phyloP scores from a whole-genome alignment of 768 basidiomycete species.

The Leccinum variicolor region DNA sequence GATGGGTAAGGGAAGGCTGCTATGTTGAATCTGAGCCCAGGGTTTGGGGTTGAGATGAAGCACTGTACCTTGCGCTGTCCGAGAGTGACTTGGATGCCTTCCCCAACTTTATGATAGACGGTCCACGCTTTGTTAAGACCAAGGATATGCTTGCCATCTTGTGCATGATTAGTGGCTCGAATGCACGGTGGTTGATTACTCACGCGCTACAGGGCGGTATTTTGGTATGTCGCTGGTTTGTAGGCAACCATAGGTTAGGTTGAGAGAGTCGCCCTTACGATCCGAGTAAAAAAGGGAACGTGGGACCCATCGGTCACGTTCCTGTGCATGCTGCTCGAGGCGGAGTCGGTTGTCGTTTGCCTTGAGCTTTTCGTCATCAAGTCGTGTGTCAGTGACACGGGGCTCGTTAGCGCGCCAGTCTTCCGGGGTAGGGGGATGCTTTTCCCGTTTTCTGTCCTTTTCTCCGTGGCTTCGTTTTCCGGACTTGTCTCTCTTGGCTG shows the following conservation, averaged over 20 bases:
- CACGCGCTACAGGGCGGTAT: slow-evolving; percentile 59
- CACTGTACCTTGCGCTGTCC: slow-evolving; percentile 41
- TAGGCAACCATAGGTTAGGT: slow-evolving; percentile 64
- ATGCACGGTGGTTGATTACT: slow-evolving; percentile 22
- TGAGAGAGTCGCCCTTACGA: slow-evolving; percentile 61
- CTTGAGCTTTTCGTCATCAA: slow-evolving; percentile 33
- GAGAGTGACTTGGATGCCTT: slow-evolving; percentile 57
- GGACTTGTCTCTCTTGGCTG: slow-evolving; percentile 18
- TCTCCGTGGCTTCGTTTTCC: slow-evolving; percentile 23
- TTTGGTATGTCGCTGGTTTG: slow-evolving; percentile 64
- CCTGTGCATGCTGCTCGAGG: slow-evolving; percentile 15
- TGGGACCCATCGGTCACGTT: slow-evolving; percentile 25
- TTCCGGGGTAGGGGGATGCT: slow-evolving; percentile 24
- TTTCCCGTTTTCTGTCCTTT: slow-evolving; percentile 33
- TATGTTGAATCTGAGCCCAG: slow-evolving; percentile 16
- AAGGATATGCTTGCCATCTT: slow-evolving; percentile 50
- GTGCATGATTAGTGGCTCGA: slow-evolving; percentile 48
- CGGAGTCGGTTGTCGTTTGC: slow-evolving; percentile 33
- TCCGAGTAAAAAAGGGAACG: slow-evolving; percentile 56
- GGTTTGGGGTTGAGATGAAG: slow-evolving; percentile 1
- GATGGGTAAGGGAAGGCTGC: slow-evolving; percentile 56
- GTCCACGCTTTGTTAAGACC: slow-evolving; percentile 54
- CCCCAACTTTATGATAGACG: slow-evolving; percentile 51
- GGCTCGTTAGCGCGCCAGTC: slow-evolving; percentile 21
- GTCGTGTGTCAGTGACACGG: slow-evolving; percentile 9